Conservation (phyloP, 2,329 filamentous ascomycete genomes). For the Aspergillus fischeri region DNA sequence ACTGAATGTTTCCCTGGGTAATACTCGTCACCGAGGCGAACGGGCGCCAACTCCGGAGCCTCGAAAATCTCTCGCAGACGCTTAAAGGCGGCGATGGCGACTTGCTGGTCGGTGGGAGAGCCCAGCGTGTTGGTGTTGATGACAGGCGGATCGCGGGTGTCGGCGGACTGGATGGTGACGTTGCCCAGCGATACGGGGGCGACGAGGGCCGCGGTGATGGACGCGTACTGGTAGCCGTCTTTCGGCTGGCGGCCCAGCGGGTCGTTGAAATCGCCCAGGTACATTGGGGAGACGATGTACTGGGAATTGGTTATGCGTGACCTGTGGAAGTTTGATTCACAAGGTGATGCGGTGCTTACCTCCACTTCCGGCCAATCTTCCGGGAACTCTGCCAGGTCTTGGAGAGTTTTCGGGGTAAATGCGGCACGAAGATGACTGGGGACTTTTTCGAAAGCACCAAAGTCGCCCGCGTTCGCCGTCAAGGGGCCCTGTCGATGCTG, state of each 20-base stretch:
- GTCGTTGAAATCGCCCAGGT: conserved; percentile 2
- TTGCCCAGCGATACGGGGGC: conserved; percentile 27
- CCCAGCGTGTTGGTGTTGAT: conserved; percentile 11
- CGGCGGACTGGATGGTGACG: conserved; percentile 5
- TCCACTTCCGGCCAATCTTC: conserved; percentile 35
- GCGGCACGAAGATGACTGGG: conserved; percentile 11
- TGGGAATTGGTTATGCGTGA: neutral
- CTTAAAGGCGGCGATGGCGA: conserved; percentile 11
- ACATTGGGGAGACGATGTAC: neutral
- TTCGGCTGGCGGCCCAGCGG: conserved; percentile 1
- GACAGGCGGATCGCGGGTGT: conserved; percentile 6
- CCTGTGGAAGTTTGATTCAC: neutral
- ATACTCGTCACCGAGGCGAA: neutral
- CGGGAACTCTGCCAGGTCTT: conserved; percentile 21
- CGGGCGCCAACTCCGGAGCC: neutral
- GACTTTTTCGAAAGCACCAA: conserved; percentile 23
- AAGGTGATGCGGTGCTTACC: conserved; percentile 6
- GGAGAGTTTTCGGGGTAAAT: conserved; percentile 8
- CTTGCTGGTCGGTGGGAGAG: conserved; percentile 6
- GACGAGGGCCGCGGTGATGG: conserved; percentile 3
- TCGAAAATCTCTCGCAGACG: conserved; percentile 8
- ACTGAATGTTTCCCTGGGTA: neutral
- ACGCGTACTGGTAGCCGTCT: conserved; percentile 7
- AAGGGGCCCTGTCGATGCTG: conserved; percentile 4
- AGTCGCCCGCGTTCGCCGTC: conserved; percentile 6